Percentiles rank a stretch among this genome's conserved stretches.
phyloP scores from a whole-genome alignment of 371 early-diverging fungal species.

The Amoeboaphelidium protococcarum region DNA sequence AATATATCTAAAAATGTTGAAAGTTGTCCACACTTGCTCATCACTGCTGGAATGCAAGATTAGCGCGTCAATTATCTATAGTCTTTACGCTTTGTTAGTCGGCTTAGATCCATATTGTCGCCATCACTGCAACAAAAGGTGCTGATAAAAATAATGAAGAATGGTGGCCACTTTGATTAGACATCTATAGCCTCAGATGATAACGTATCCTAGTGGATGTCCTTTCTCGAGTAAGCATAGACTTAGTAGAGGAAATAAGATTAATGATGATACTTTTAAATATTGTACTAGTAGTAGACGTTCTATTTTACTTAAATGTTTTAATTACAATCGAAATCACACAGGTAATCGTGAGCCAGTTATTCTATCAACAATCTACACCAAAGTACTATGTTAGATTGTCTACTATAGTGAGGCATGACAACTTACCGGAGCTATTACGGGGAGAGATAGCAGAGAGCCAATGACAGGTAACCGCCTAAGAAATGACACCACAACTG shows the following conservation, averaged over 20 bases:
- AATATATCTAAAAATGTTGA: no score
- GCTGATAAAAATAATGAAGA: background rate
- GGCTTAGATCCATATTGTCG: background rate
- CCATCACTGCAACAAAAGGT: background rate
- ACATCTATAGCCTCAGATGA: background rate
- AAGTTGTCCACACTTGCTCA: no score
- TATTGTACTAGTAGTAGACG: no score
- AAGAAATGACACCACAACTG: slow-evolving; percentile 23
- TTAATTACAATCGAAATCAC: no score
- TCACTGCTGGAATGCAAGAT: background rate
- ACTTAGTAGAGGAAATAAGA: background rate
- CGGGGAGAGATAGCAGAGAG: background rate
- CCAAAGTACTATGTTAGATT: no score
- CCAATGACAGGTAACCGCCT: background rate
- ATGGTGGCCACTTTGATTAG: background rate
- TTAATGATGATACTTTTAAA: no score
- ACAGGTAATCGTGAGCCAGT: background rate
- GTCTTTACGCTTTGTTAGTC: background rate
- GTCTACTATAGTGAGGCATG: no score
- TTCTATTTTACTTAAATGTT: no score
- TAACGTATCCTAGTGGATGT: background rate
- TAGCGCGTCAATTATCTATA: background rate
- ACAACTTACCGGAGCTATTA: background rate
- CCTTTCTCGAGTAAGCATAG: background rate
- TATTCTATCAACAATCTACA: background rate